These are phyloP conservation scores for Metarhizium album DNA, from an alignment of 2,329 filamentous ascomycete genomes.

Conservation along the genomic window DNA sequence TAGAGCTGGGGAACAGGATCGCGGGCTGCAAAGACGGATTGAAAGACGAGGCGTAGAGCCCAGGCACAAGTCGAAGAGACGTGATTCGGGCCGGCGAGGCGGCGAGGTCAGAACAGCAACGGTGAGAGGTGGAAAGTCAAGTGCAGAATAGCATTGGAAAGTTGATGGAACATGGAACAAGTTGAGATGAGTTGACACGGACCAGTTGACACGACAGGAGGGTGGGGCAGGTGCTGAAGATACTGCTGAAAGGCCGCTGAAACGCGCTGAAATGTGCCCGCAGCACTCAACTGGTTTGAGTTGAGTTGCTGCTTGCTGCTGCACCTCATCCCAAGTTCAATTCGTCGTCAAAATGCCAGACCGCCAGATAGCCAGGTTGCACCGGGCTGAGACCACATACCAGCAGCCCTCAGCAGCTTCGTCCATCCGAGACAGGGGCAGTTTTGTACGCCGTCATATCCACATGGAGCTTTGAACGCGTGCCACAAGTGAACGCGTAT, in stretches of 20 bases:
- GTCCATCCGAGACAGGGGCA: no score
- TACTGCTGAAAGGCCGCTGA: no score
- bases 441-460: no score
- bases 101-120: not conserved
- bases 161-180: no score
- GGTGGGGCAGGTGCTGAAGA: not conserved
- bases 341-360: no score
- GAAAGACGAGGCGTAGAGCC: not conserved
- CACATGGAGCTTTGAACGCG: not conserved
- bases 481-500: conserved; percentile 5
- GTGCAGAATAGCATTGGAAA: not conserved
- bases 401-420: no score
- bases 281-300: no score
- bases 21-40: not conserved
- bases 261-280: no score
- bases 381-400: no score
- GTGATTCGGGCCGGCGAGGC: not conserved
- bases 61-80: not conserved
- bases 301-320: no score
- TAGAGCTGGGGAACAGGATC: not conserved
- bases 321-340: no score
- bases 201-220: not conserved
- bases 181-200: not conserved
- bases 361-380: not conserved
- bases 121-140: not conserved